A percentile compares a stretch with the other conserved stretches of the same genome.
phyloP scores from a whole-genome alignment of 2,329 filamentous ascomycete species.

The Graphilbum fragrans region DNA sequence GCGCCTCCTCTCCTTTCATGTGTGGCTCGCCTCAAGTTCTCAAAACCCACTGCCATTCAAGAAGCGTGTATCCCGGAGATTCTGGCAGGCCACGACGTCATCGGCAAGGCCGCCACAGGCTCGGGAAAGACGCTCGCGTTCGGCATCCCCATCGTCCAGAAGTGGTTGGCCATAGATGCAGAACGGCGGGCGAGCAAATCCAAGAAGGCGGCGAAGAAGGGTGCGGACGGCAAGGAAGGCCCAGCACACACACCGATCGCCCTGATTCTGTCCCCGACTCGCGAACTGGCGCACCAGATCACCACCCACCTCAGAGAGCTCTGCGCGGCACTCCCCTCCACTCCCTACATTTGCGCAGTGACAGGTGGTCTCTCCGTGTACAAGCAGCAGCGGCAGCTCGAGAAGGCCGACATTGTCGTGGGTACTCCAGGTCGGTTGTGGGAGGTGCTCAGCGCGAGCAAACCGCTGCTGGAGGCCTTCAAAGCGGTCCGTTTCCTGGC shows the following conservation, averaged over 20 bases:
- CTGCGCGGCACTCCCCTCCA: conserved; percentile 46
- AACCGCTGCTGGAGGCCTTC: conserved; percentile 57
- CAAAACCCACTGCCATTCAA: conserved; percentile 74
- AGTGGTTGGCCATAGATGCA: conserved; percentile 45
- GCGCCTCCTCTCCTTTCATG: conserved; percentile 60
- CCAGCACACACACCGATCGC: conserved; percentile 45
- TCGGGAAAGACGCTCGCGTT: conserved; percentile 96
- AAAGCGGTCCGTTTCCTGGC: conserved; percentile 71
- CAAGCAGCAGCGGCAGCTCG: conserved; percentile 80
- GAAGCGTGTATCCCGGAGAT: conserved; percentile 68
- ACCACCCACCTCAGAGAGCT: conserved; percentile 69
- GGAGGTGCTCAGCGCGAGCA: conserved; percentile 77
- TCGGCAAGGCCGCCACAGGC: conserved; percentile 92
- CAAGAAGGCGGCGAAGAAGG: conserved; percentile 16
- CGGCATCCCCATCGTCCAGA: conserved; percentile 82
- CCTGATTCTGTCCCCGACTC: conserved; percentile 77
- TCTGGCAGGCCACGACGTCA: conserved; percentile 72
- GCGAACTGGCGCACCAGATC: conserved; percentile 89
- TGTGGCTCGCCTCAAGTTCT: conserved; percentile 68
- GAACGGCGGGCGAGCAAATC: conserved; percentile 22
- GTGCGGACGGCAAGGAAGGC: neutral
- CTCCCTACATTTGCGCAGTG: conserved; percentile 70
- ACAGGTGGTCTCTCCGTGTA: conserved; percentile 90
- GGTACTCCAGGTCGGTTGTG: conserved; percentile 86
- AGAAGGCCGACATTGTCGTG: conserved; percentile 81